These are phyloP conservation scores for Nicotiana attenuata DNA, from an alignment of 257 asterid species.

Conservation along the genomic window DNA sequence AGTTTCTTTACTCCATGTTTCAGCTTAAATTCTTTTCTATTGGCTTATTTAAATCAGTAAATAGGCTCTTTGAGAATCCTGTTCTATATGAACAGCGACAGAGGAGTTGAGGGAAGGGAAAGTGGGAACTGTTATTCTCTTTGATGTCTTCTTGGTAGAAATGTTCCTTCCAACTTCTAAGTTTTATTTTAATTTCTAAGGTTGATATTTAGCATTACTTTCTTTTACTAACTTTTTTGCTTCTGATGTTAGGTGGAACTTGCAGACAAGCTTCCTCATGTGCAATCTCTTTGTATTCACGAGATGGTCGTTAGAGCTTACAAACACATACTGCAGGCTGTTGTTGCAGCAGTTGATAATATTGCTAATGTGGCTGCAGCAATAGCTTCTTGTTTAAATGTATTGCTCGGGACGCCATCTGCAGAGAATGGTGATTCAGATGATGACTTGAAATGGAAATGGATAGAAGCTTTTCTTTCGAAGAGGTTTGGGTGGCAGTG, in stretches of 20 bases:
- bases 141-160: slow-evolving; percentile 2
- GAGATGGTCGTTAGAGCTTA: slow-evolving; percentile 98
- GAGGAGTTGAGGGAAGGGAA: neutral
- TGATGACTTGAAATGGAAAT: slow-evolving; percentile 53
- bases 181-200: neutral
- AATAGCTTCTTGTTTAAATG: slow-evolving; percentile 71
- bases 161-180: neutral
- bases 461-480: slow-evolving; percentile 57
- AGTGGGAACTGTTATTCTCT: neutral
- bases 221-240: neutral
- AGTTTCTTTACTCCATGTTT: neutral
- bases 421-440: slow-evolving; percentile 31
- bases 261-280: slow-evolving; percentile 95
- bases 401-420: slow-evolving; percentile 67
- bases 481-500: slow-evolving; percentile 78
- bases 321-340: slow-evolving; percentile 86
- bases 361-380: slow-evolving; percentile 54
- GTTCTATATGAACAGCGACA: neutral
- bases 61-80: neutral
- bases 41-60: neutral
- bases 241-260: slow-evolving; percentile 62
- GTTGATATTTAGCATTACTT: neutral
- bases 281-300: slow-evolving; percentile 94
- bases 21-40: neutral
- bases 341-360: slow-evolving; percentile 71